Percentiles rank a stretch among this genome's conserved stretches.
Evolutionary conservation across 345 rosid species (phyloP).

Genomic region (Erodium maritimum): DNA sequence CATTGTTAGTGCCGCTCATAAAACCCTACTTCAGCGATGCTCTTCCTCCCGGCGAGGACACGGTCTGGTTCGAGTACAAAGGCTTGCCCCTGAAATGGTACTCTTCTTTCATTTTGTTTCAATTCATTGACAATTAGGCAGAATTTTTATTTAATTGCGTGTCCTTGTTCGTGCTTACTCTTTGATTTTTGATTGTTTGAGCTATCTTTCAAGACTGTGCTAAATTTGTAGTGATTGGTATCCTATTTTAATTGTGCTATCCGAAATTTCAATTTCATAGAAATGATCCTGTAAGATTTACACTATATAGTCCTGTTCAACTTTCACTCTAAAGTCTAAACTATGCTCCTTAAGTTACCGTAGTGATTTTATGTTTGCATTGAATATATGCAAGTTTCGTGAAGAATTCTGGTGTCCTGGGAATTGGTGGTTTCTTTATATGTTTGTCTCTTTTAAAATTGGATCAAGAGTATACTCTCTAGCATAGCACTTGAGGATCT

Average conservation of each 20-base stretch:
- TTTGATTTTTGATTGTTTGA: not conserved
- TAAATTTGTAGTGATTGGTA: not conserved
- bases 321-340: not conserved
- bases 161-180: not conserved
- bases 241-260: not conserved
- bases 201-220: not conserved
- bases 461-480: too few relatives aligned
- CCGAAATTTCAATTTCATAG: not conserved
- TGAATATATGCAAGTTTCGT: too few relatives aligned
- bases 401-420: too few relatives aligned
- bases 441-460: too few relatives aligned
- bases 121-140: not conserved
- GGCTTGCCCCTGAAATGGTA: conserved; percentile 92
- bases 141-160: too few relatives aligned
- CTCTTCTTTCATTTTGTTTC: not conserved
- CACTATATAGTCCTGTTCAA: not conserved
- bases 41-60: conserved; percentile 80
- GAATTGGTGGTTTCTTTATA: too few relatives aligned
- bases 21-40: conserved; percentile 71
- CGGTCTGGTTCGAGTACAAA: conserved; percentile 82
- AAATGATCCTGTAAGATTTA: not conserved
- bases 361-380: too few relatives aligned
- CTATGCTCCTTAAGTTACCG: not conserved
- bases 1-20: conserved; percentile 47
- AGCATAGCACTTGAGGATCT: not conserved